Evolutionary conservation across 1,284 basidiomycete species (phyloP), one percentile per base, ranked within the genome.

Genomic region (Athelia sp.): DNA sequence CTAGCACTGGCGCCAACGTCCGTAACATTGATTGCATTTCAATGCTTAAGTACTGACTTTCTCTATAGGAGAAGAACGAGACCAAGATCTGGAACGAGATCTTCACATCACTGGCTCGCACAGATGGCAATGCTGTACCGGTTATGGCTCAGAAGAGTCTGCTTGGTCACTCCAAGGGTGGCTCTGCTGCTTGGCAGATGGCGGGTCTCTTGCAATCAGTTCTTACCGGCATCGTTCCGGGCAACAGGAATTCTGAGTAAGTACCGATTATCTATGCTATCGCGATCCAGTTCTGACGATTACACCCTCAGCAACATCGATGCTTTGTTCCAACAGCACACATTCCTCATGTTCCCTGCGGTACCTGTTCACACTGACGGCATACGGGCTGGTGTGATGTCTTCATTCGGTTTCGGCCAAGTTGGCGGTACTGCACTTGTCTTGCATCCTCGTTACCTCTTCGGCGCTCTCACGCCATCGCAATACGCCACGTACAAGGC

Each of bases 331-430:
- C 87, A 90, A 63, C 81, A 93, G 53, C 93, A 93, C 69, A 86
- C 84, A 50, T 84, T 89, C 74, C 81, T 99, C 51, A 84, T 99
- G 81, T 99, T 98, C 89, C 95, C 94, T 11, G 99, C 96, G 40
- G 94, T 90, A 71, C 82, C 93, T 3, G 93, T 99, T 61, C 82
- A 93, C 64, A 96, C 94, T 4, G 91, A 95, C 58, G 91, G 92
- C 52, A 87, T 98, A 61, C 87, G 89, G 53, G 90, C 89, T 45
- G 93, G 92, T 70, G 77, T 93, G 54, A 90, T 96, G 88, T 98
- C 96, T 3, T 98, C 94, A 17, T 99, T 99, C 74, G 97, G 97
- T 61, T 99, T 99, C 77, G 97, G 96, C 61, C 97, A 99, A 81
- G 95, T 98, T 57, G 97, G 96, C 55, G 97, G 96, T 54, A 91